phyloP scores from a whole-genome alignment of 2,329 filamentous ascomycete genomes.

The Diaporthe caulivora region DNA sequence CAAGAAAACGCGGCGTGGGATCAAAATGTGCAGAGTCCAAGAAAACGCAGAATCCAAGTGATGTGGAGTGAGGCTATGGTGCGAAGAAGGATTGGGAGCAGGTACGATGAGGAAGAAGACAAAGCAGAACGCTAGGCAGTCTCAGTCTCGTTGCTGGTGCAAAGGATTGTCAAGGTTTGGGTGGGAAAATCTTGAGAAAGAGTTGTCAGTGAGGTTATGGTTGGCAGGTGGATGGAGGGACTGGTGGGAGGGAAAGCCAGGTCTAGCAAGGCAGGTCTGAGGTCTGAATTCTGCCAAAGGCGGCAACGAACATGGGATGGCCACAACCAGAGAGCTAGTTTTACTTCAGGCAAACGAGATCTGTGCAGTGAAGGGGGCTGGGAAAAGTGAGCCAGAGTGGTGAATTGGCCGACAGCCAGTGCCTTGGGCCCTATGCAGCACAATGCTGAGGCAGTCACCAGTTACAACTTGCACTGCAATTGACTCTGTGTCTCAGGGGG shows the following conservation, averaged over 20 bases:
- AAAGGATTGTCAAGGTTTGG: not conserved
- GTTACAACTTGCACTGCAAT: not conserved
- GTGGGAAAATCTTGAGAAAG: not conserved
- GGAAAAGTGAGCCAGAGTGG: not conserved
- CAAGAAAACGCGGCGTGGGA: not conserved
- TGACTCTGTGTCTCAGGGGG: not conserved
- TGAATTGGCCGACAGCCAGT: not conserved
- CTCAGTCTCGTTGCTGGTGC: not conserved
- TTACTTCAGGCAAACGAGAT: not conserved
- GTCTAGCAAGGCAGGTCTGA: not conserved
- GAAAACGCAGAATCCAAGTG: not conserved
- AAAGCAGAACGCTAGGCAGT: not conserved
- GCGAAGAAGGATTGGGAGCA: not conserved
- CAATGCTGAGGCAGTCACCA: not conserved
- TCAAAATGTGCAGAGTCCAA: not conserved
- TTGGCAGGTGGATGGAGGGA: not conserved
- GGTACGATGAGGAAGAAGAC: not conserved
- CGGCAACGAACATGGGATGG: conserved; percentile 10
- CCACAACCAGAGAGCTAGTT: not conserved
- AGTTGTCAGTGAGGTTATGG: not conserved
- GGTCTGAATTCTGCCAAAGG: not conserved
- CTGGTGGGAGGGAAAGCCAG: not conserved
- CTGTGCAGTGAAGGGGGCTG: not conserved
- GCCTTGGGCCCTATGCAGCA: not conserved
- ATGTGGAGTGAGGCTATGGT: not conserved